A percentile compares a stretch with the other conserved stretches of the same genome.
Conservation (phyloP, 2,329 filamentous ascomycete species). For the Dactylonectria macrodidyma region DNA sequence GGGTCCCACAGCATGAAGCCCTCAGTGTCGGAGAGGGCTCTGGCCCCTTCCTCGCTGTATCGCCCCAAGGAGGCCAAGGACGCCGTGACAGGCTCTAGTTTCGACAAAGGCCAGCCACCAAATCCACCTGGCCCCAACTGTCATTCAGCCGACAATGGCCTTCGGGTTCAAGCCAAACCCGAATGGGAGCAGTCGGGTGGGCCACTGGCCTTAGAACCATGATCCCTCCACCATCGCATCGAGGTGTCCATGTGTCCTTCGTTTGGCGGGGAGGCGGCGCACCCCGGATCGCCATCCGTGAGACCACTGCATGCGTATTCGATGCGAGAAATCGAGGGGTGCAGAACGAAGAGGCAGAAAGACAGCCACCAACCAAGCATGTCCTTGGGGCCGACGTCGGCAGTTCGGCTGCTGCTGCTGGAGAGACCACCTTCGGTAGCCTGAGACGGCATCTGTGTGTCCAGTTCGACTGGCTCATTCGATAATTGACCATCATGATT, state of each 20-base stretch:
- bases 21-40: conserved; percentile 10
- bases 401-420: background rate
- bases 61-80: background rate
- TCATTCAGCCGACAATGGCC: conserved; percentile 41
- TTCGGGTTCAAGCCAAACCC: conserved; percentile 35
- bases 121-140: conserved; percentile 43
- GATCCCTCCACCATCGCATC: conserved; percentile 5
- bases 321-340: conserved; percentile 44
- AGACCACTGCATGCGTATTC: conserved; percentile 41
- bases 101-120: conserved; percentile 31
- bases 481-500: conserved; percentile 42
- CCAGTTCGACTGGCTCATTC: conserved; percentile 19
- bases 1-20: conserved; percentile 12
- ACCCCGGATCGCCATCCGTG: conserved; percentile 45
- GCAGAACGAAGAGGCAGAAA: conserved; percentile 23
- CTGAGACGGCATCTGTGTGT: conserved; percentile 31
- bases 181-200: conserved; percentile 34
- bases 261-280: conserved; percentile 36
- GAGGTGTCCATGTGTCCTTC: conserved; percentile 12
- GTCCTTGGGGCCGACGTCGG: background rate
- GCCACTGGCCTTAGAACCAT: conserved; percentile 29
- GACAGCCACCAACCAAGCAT: conserved; percentile 7
- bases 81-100: conserved; percentile 30
- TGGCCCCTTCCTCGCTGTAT: background rate
- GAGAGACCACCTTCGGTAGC: conserved; percentile 13